Conservation (phyloP, 176 grass and related monocot genomes). For the Oryza brachyantha region DNA sequence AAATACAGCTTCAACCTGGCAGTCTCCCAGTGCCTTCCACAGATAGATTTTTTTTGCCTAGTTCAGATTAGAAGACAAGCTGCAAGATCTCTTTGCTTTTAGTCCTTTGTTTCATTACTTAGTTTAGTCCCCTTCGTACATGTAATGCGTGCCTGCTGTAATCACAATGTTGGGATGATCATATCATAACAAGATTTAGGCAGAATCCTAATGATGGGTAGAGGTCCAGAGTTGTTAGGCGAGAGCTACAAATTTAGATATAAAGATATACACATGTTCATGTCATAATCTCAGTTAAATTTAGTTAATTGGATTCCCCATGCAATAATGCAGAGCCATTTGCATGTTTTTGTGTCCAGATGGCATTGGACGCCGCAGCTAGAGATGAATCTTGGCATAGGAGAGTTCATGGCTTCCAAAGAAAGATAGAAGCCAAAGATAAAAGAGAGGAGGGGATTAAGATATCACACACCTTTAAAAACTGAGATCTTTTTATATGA, state of each 20-base stretch:
- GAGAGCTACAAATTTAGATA: constrained; percentile 30
- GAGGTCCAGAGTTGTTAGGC: constrained; percentile 42
- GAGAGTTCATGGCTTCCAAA: constrained; percentile 36
- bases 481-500: constrained; percentile 20
- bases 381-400: constrained; percentile 30
- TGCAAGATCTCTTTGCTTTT: constrained; percentile 26
- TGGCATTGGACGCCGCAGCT: constrained; percentile 42
- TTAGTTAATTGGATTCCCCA: constrained; percentile 35
- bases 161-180: constrained; percentile 20
- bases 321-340: constrained; percentile 26
- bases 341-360: constrained; percentile 26
- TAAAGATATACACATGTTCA: constrained; percentile 30
- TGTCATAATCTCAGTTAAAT: constrained; percentile 33
- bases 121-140: constrained; percentile 32
- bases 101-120: constrained; percentile 4
- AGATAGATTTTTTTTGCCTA: constrained; percentile 45
- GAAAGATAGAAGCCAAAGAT: background rate
- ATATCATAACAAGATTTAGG: constrained; percentile 42
- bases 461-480: constrained; percentile 25
- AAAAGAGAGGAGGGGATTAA: background rate
- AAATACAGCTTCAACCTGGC: constrained; percentile 1
- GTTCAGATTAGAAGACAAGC: constrained; percentile 14
- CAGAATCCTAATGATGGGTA: constrained; percentile 48
- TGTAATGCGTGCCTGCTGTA: constrained; percentile 46
- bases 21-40: constrained; percentile 10